Conservation (phyloP, 306 rosid species). For the Trifolium pratense region DNA sequence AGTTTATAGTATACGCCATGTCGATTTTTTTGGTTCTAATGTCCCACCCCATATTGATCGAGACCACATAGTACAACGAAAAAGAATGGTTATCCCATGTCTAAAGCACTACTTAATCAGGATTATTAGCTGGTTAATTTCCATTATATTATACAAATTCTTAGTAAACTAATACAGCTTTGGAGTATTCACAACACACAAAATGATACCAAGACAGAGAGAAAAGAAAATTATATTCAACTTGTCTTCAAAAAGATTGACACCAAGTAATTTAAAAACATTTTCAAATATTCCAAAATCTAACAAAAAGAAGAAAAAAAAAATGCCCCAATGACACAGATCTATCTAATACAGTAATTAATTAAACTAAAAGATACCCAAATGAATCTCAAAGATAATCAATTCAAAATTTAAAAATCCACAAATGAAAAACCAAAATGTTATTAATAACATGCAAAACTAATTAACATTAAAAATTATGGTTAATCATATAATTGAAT, state of each 20-base stretch:
- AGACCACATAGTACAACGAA: conserved; percentile 35
- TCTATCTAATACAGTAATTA: conserved; percentile 18
- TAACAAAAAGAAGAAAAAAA: neutral
- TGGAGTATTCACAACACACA: neutral
- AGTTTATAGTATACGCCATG: neutral
- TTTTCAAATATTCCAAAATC: conserved; percentile 37
- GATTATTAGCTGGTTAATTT: conserved; percentile 9
- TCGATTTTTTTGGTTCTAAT: neutral
- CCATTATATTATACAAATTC: neutral
- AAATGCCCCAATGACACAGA: conserved; percentile 12
- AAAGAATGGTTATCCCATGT: conserved; percentile 36
- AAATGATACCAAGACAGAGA: conserved; percentile 4
- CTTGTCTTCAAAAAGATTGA: conserved; percentile 34
- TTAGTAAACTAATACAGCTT: conserved; percentile 14
- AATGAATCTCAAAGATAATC: conserved; percentile 15
- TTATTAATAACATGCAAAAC: too few species aligned
- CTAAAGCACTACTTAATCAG: conserved; percentile 25
- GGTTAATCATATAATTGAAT: too few species aligned
- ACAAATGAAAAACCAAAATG: neutral
- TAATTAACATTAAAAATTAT: too few species aligned
- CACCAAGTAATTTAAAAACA: conserved; percentile 17
- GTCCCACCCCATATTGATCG: conserved; percentile 7
- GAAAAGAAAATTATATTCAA: conserved; percentile 29
- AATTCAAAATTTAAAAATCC: neutral
- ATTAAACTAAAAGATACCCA: conserved; percentile 16